Base-by-base conservation (phyloP, 2,329 filamentous ascomycete species). In the Aureobasidium sp. region DNA sequence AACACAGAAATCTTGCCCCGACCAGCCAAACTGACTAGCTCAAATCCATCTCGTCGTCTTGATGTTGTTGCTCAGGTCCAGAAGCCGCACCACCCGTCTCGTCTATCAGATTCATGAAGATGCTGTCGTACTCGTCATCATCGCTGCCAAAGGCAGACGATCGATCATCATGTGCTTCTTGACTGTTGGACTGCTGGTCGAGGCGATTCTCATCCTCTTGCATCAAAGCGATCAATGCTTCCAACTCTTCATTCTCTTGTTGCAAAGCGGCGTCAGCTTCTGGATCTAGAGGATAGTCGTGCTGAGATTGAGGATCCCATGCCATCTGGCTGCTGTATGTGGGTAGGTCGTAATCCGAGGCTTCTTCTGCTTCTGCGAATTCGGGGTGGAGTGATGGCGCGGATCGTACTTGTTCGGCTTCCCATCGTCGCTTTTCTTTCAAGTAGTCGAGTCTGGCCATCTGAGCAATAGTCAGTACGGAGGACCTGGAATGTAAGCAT, bases 91-190 rank as follows among this genome's bases (percentile, higher is more conserved):
- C 68, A 63, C 15, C 69, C 52, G 80, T 76, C 64, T 79, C 74
- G n/a, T 81, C 78, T 56, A 84, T 73, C 41, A 89, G 71, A 66
- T 90, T 85, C 77, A 84, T 82, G 70, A 96, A 86, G 8, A 86
- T 75, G 65, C 76, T 75, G 67, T 86, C 82, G 67, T 85, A 86
- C 65, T 85, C 83, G 39, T 81, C 80, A n/a, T 84, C 82, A 22
- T 60, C 57, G 66, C 80, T 81, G n/a, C 77, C 76, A 49, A 77
- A 74, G 66, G 70, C 70, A 64, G 70, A 15, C 31, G 63, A 55
- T 36, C 64, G 57, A 42, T 60, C 64, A n/a, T 53, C 39, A 5
- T 31, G 5, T 8, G 9, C 57, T 51, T 64, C 61, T 20, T 57
- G 63, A 49, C 53, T 61, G 12, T 64, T 53, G 20, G 17, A 20